Evolutionary conservation across 1,139 yeast genomes (phyloP).

Genomic region (Kodamaea arcana): DNA sequence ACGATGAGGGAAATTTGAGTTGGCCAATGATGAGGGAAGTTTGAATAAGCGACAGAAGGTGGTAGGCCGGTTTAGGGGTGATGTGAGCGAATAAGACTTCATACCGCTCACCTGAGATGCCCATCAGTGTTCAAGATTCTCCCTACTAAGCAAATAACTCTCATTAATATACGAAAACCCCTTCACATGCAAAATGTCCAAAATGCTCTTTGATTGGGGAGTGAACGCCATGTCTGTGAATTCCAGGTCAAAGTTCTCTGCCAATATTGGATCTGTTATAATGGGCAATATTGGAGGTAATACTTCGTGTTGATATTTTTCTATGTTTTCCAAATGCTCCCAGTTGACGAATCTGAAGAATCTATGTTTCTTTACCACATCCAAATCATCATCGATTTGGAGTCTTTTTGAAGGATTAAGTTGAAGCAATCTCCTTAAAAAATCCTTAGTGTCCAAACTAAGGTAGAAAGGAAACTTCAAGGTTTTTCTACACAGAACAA

Average conservation of each 20-base stretch:
- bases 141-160: constrained; percentile 21
- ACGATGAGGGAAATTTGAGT: too few relatives aligned
- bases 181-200: constrained; percentile 37
- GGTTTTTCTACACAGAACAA: constrained; percentile 58
- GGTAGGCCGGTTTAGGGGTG: too few relatives aligned
- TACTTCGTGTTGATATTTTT: constrained; percentile 11
- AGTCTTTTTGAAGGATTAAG: constrained; percentile 74
- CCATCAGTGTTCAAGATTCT: too few relatives aligned
- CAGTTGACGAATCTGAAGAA: constrained; percentile 81
- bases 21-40: too few relatives aligned
- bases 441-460: constrained; percentile 80
- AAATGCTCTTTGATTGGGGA: constrained; percentile 24
- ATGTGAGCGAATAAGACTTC: too few relatives aligned
- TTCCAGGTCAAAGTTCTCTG: constrained; percentile 87
- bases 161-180: constrained; percentile 45
- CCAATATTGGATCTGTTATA: constrained; percentile 79
- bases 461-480: constrained; percentile 78
- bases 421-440: constrained; percentile 66
- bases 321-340: constrained; percentile 53
- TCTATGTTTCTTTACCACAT: constrained; percentile 59
- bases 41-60: too few relatives aligned
- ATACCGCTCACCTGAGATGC: too few relatives aligned
- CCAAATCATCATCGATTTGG: constrained; percentile 57
- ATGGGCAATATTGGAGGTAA: constrained; percentile 83
- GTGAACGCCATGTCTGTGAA: constrained; percentile 73